Percentiles rank a stretch among this genome's conserved stretches.
These are phyloP conservation scores for Salicornia ramosissima DNA, from an alignment of 148 eudicot genomes.

Conservation along the genomic window DNA sequence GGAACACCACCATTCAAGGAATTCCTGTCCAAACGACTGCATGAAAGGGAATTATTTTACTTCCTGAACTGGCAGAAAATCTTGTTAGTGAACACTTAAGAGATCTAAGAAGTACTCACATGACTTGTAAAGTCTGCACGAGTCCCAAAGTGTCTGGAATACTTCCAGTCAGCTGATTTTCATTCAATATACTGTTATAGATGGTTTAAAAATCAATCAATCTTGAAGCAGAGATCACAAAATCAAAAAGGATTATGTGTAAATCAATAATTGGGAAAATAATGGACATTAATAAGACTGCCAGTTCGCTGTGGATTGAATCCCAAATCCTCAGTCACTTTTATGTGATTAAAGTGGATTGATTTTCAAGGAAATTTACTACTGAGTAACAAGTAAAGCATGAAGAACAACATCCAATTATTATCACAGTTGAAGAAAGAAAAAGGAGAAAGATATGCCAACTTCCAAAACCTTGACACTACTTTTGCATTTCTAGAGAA, in stretches of 20 bases:
- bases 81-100: background rate
- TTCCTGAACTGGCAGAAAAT: background rate
- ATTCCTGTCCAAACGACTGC: slow-evolving; percentile 36
- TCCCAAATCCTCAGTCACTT: background rate
- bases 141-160: slow-evolving; percentile 32
- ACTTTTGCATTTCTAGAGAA: no score
- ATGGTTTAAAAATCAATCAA: no score
- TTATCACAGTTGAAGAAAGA: no score
- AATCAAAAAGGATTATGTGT: background rate
- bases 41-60: slow-evolving; percentile 10
- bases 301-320: background rate
- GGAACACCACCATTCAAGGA: slow-evolving; percentile 27
- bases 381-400: no score
- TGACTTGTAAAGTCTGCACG: slow-evolving; percentile 25
- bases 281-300: background rate
- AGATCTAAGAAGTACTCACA: slow-evolving; percentile 24
- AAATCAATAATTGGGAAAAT: background rate
- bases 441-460: no score
- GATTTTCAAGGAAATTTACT: no score
- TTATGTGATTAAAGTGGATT: no score
- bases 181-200: slow-evolving; percentile 26
- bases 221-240: background rate
- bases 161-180: slow-evolving; percentile 28
- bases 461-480: no score
- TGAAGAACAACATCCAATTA: no score